Conservation (phyloP, 805 yeast genomes). For the Wickerhamiella domercqiae region DNA sequence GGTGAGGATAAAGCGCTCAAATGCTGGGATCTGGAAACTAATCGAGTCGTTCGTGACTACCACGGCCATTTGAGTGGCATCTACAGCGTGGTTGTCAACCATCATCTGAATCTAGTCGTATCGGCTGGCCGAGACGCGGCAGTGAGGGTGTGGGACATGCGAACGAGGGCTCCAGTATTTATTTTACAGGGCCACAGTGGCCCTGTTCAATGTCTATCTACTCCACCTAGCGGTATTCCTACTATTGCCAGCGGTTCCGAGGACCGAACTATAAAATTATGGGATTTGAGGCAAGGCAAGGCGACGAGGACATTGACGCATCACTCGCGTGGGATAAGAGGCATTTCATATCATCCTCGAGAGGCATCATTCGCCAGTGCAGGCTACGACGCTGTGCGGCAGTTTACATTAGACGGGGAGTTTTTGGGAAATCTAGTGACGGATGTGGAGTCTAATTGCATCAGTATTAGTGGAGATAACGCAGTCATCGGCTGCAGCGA, state of each 20-base stretch:
- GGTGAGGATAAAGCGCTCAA: conserved; percentile 86
- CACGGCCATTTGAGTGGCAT: conserved; percentile 92
- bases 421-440: conserved; percentile 40
- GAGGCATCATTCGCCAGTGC: conserved; percentile 68
- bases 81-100: conserved; percentile 71
- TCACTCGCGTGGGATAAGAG: conserved; percentile 69
- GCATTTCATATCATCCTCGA: conserved; percentile 48
- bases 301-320: conserved; percentile 62
- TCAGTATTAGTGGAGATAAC: conserved; percentile 37
- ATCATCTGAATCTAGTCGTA: conserved; percentile 65
- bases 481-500: conserved; percentile 62
- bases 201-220: conserved; percentile 48
- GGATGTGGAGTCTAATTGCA: conserved; percentile 29
- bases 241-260: conserved; percentile 71
- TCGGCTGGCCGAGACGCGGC: conserved; percentile 85
- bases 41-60: conserved; percentile 66
- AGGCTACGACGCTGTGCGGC: conserved; percentile 64
- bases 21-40: conserved; percentile 92
- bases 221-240: conserved; percentile 66
- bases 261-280: conserved; percentile 74
- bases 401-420: conserved; percentile 66
- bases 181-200: conserved; percentile 69
- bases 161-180: conserved; percentile 61
- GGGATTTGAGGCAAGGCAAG: conserved; percentile 78
- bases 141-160: conserved; percentile 84